phyloP scores from a whole-genome alignment of 768 basidiomycete species.

The Termitomyces sp. region DNA sequence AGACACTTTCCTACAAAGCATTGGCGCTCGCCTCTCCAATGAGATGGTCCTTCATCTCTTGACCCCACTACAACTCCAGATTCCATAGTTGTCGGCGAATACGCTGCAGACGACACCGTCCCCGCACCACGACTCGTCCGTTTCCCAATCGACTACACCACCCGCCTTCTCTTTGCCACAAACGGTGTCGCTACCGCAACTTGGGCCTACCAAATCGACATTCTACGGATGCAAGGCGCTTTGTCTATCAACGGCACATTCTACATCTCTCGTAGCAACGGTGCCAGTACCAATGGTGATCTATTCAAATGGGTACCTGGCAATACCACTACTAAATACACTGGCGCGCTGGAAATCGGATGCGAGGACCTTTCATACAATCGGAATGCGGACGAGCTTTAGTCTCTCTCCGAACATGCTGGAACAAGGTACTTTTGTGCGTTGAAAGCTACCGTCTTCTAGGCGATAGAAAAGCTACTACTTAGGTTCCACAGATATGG shows the following conservation, averaged over 20 bases:
- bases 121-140: constrained; percentile 9
- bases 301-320: constrained; percentile 12
- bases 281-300: constrained; percentile 8
- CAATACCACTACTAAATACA: not conserved
- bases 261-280: constrained; percentile 12
- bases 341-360: constrained; percentile 3
- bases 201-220: constrained; percentile 13
- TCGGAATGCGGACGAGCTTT: constrained; percentile 9
- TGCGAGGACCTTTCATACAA: constrained; percentile 11
- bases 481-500: no score
- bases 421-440: constrained; percentile 8
- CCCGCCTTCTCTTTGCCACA: constrained; percentile 7
- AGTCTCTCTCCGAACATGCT: constrained; percentile 8
- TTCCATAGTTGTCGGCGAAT: constrained; percentile 12
- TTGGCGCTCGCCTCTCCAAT: constrained; percentile 5
- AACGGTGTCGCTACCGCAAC: constrained; percentile 10
- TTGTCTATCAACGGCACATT: constrained; percentile 12
- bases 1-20: constrained; percentile 8
- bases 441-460: constrained; percentile 6
- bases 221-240: constrained; percentile 13
- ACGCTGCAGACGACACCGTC: constrained; percentile 7
- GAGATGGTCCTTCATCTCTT: constrained; percentile 13
- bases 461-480: not conserved
- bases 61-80: constrained; percentile 13
- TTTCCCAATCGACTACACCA: constrained; percentile 12